Base-by-base conservation (phyloP, 495 filamentous ascomycete genomes). In the Penicillium argentinense region DNA sequence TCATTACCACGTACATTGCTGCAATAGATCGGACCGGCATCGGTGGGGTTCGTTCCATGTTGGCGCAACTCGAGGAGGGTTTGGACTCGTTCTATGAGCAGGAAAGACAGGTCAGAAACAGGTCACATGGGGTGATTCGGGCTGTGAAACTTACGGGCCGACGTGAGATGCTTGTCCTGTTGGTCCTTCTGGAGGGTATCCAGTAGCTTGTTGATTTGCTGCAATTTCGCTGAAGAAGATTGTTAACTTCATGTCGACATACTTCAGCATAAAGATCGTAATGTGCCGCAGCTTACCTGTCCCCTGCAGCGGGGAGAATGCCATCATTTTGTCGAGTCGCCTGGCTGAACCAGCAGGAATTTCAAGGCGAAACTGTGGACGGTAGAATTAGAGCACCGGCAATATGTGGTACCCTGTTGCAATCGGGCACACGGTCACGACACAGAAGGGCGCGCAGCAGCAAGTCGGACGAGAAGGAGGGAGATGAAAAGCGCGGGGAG, bases 1-100 rank as follows among this genome's bases (percentile, higher is more conserved):
- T n/a, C n/a, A n/a, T n/a, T n/a, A n/a, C n/a, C n/a, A n/a, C 68
- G 39, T 79, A 84, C 89, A 68, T 84, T 72, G 57, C 80, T 80
- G 8, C 84, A 86, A 64, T 91, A 96, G 23, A 97, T 89, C 5
- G 89, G 84, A 37, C 82, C 86, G 24, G 89, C 82, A 66, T 85
- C 73, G 41, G 69, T 70, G 7, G 84, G 79, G 54, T 83, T 80
- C 9, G 89, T 85, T 13, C 89, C 86, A 59, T 86, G 82, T 44
- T 91, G 73, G 59, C 95, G 95, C 26, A 96, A 68, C 44, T 88
- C 77, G 43, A 90, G 80, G 6, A 97, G 79, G 9, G 68, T 75
- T 63, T 74, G 59, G 1, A 69, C 79, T 65, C 80, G 72, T 62
- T 89, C 87, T 91, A 39, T 30, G 40, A 32, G 12, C 26, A 39